A percentile compares a stretch with the other conserved stretches of the same genome.
These are phyloP conservation scores for Phytophthora colocasiae DNA, from an alignment of 352 stramenopile genomes.

Conservation along the genomic window DNA sequence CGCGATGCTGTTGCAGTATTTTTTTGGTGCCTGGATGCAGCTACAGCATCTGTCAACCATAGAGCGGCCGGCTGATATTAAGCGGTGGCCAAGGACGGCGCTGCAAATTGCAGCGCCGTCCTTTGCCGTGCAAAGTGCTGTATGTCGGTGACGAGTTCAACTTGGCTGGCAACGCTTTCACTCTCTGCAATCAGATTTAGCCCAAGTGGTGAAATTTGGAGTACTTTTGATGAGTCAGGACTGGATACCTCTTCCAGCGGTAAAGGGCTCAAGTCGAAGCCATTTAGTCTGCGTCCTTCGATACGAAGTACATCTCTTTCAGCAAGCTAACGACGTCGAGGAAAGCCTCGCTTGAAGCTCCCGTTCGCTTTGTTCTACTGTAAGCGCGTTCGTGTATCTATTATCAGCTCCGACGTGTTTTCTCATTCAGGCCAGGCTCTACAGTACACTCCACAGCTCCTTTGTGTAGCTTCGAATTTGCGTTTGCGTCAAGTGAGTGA, in stretches of 20 bases:
- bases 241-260: background rate
- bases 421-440: conserved; percentile 2
- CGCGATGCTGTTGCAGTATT: conserved; percentile 6
- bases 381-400: no score
- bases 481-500: background rate
- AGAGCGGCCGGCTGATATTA: conserved; percentile 31
- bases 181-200: conserved; percentile 5
- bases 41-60: conserved; percentile 29
- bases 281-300: background rate
- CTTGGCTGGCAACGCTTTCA: background rate
- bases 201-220: background rate
- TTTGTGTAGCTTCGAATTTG: no score
- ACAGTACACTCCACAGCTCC: conserved; percentile 10
- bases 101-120: no score
- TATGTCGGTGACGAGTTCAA: conserved; percentile 23
- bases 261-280: no score
- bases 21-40: conserved; percentile 5
- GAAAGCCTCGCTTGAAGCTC: background rate
- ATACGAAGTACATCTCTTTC: background rate
- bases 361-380: no score
- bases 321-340: conserved; percentile 10
- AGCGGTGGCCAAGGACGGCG: conserved; percentile 15
- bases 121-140: no score
- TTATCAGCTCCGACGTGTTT: background rate
- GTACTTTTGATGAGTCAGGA: conserved; percentile 11